Conservation (phyloP, 768 basidiomycete species). For the Auriscalpium orientale region DNA sequence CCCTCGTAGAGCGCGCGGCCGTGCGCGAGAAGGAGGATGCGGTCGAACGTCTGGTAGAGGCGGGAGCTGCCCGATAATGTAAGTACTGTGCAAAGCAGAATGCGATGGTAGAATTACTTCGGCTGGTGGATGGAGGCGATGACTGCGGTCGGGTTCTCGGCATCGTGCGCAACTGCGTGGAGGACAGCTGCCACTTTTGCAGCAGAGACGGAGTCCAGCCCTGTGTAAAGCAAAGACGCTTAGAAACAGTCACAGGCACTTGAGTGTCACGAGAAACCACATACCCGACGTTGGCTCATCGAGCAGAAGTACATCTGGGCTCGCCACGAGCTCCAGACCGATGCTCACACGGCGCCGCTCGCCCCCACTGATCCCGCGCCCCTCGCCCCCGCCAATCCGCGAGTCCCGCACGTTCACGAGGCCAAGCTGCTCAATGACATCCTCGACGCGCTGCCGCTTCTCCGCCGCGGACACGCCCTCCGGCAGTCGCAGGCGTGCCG, state of each 20-base stretch:
- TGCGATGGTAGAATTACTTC: slow-evolving; percentile 14
- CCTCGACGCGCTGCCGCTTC: slow-evolving; percentile 59
- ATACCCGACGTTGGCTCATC: slow-evolving; percentile 55
- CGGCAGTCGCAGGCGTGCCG: slow-evolving; percentile 77
- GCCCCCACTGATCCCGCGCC: slow-evolving; percentile 60
- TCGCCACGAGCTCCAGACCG: slow-evolving; percentile 52
- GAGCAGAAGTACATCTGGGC: slow-evolving; percentile 51
- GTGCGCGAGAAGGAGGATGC: slow-evolving; percentile 48
- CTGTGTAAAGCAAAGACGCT: slow-evolving; percentile 36
- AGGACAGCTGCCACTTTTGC: slow-evolving; percentile 35
- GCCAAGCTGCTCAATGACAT: slow-evolving; percentile 72
- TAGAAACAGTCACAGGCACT: slow-evolving; percentile 17
- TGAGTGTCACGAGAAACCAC: slow-evolving; percentile 40
- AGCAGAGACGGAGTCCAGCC: slow-evolving; percentile 20
- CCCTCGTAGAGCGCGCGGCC: slow-evolving; percentile 41
- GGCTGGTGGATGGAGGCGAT: slow-evolving; percentile 68
- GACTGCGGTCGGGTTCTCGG: slow-evolving; percentile 56
- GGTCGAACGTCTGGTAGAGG: slow-evolving; percentile 53
- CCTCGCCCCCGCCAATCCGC: slow-evolving; percentile 65
- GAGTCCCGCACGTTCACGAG: slow-evolving; percentile 61
- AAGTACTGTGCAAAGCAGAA: slow-evolving; percentile 47
- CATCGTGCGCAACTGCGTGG: slow-evolving; percentile 61
- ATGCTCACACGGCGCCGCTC: slow-evolving; percentile 59
- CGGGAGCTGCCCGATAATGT: slow-evolving; percentile 70
- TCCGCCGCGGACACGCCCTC: slow-evolving; percentile 56